Evolutionary conservation across 2,329 filamentous ascomycete genomes (phyloP), one percentile per base, ranked within the genome.

Genomic region (Calonectria ilicicola): DNA sequence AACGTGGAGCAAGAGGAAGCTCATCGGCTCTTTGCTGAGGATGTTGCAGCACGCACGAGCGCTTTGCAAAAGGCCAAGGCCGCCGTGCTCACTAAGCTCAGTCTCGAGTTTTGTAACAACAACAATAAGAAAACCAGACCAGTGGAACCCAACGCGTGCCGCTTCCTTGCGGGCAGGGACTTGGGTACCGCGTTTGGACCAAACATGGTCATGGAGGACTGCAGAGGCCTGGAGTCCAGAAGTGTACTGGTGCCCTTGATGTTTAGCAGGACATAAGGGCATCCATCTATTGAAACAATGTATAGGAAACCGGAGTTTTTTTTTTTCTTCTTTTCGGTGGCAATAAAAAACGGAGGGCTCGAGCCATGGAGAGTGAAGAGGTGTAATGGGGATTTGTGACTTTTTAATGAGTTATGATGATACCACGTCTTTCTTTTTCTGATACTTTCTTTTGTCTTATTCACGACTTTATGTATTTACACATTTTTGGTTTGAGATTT

Each of bases 21-120:
- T 2, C 89, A 91, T 73, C 86, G 89, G 14, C 85, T 87, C 53
- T 84, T 91, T 27, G 91, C 90, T 23, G 88, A 92, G 74, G 90
- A 92, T 76, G 85, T 87, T 3, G 87, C 87, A 10, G 87, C 89
- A 67, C 87, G 91, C 69, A 85, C 85, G 5, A 88, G 85, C 75
- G 89, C 90, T 12, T 83, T 93, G 63, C 86, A 87, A 78, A 88
- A 89, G 71, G 91, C 91, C 40, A 91, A 90, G 79, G 89, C 91
- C 74, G 89, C 89, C 0, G 90, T 93, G 15, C 83, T 93, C 67
- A 86, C 85, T 72, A 91, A 91, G 76, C 86, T 93, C 64, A 88
- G 86, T 77, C 86, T 86, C 68, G 89, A 92, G 79, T 91, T 84
- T 72, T 83, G 77, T 58, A 58, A 58, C 72, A 73, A 66, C 69